Percentiles rank a stretch among this genome's conserved stretches.
phyloP scores from a whole-genome alignment of 164 flowering plant species.

The Platanus orientalis region DNA sequence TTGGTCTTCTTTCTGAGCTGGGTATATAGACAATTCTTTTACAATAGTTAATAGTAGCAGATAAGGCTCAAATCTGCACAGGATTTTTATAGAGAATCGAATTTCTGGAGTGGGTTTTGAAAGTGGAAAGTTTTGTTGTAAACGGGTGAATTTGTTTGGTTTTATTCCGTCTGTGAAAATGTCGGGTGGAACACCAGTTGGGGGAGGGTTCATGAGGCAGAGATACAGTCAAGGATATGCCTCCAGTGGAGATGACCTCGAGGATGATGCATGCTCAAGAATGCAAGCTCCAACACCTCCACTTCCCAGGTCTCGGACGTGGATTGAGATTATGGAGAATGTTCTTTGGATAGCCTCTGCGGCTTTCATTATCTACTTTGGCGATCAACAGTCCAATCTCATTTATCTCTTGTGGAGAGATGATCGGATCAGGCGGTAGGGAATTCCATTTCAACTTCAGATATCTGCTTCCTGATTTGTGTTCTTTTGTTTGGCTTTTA shows the following conservation, averaged over 20 bases:
- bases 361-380: conserved; percentile 61
- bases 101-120: no score
- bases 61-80: no score
- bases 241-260: conserved; percentile 72
- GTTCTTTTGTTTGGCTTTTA: not conserved
- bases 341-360: conserved; percentile 85
- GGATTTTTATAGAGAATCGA: no score
- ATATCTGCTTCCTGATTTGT: no score
- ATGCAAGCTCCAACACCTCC: conserved; percentile 19
- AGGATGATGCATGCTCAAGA: conserved; percentile 82
- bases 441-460: not conserved
- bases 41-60: no score
- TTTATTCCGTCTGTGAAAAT: conserved; percentile 25
- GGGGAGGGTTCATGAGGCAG: conserved; percentile 75
- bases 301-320: conserved; percentile 37
- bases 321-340: conserved; percentile 72
- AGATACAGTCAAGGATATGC: conserved; percentile 84
- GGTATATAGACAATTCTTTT: no score
- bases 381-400: conserved; percentile 69
- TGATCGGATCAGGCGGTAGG: conserved; percentile 71
- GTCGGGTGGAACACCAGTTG: conserved; percentile 79
- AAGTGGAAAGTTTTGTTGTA: no score
- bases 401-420: conserved; percentile 64
- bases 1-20: conserved; percentile 2
- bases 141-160: conserved; percentile 8